Base-by-base conservation (phyloP, 768 basidiomycete genomes). In the Phlebiopsis gigantea region DNA sequence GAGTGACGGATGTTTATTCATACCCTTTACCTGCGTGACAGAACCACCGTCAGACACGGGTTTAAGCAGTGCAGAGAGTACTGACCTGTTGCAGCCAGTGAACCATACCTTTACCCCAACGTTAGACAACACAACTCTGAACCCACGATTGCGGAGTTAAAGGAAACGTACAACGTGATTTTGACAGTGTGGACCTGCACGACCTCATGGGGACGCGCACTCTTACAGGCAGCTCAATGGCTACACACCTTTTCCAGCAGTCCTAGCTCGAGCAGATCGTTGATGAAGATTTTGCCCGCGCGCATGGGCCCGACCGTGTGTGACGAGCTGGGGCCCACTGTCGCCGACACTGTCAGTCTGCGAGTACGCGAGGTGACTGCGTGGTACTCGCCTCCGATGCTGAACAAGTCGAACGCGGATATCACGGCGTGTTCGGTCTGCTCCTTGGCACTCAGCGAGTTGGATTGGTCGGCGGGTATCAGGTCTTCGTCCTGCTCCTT, bases 351-450 rank as follows among this genome's bases (percentile, higher is more conserved):
- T 17, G 28, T 48, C 30, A 47, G 25, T 7, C 15, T 28, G 8
- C 19, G n/a, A n/a, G 15, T 19, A n/a, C 2, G 34, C 10, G 39
- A 49, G 31, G 41, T 17, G 41, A 56, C 30, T 44, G 29, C 34
- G 31, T 47, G 47, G 31, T 15, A 69, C 83, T 61, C 62, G 87
- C 89, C 90, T 57, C 93, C 93, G 60, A 95, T 88, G 64, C 87
- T 90, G 75, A 96, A 95, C 52, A 96, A 75, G 70, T 97, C 94
- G 66, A 95, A 96, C 0, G 93, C 85, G 1, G 90, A 93, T 53
- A 96, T 94, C 61, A 95, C 93, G 5, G 93, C 93, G 75, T 94
- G 92, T 52, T 91, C 85, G 19, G 63, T 64, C 49, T 64, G 59
- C 14, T 57, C 56, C 6, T 19, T 22, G 24, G 53, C 31, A 4